phyloP scores from a whole-genome alignment of 768 basidiomycete species.

The Xanthoconium purpureum region DNA sequence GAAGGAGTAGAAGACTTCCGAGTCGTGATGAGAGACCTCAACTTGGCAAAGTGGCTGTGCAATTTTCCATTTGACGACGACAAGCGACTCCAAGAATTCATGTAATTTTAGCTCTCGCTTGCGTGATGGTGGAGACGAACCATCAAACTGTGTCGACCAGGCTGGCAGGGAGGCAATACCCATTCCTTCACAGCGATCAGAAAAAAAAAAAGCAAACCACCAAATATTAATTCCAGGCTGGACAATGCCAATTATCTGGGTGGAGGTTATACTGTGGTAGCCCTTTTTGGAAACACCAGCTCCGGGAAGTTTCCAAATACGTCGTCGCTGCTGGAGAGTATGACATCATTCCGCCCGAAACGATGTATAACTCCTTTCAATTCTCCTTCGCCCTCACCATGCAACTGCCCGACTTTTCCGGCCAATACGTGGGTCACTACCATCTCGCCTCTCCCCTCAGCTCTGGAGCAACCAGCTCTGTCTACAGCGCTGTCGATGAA shows the following conservation, averaged over 20 bases:
- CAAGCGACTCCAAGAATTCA: too few relatives aligned
- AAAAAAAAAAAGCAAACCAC: too few relatives aligned
- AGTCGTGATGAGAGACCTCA: neutral
- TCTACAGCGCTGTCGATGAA: constrained; percentile 67
- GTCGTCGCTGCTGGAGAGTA: neutral
- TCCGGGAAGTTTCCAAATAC: constrained; percentile 1
- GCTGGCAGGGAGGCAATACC: too few relatives aligned
- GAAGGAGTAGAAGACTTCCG: neutral
- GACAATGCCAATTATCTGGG: too few relatives aligned
- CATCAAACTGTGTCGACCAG: too few relatives aligned
- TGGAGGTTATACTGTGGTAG: too few relatives aligned
- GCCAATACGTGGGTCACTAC: constrained; percentile 53
- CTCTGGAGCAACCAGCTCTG: constrained; percentile 72
- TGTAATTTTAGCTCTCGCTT: too few relatives aligned
- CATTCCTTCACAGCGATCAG: too few relatives aligned
- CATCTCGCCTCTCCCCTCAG: constrained; percentile 63
- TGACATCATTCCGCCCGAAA: constrained; percentile 7
- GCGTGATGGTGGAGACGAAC: too few relatives aligned
- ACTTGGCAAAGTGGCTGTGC: constrained; percentile 18
- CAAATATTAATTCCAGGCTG: too few relatives aligned
- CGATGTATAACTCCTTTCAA: neutral
- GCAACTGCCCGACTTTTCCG: constrained; percentile 48
- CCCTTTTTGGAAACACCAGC: too few relatives aligned
- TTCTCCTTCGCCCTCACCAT: neutral
- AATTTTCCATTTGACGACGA: neutral